Conservation (phyloP, 2,329 filamentous ascomycete species). For the Fusarium circinatum region DNA sequence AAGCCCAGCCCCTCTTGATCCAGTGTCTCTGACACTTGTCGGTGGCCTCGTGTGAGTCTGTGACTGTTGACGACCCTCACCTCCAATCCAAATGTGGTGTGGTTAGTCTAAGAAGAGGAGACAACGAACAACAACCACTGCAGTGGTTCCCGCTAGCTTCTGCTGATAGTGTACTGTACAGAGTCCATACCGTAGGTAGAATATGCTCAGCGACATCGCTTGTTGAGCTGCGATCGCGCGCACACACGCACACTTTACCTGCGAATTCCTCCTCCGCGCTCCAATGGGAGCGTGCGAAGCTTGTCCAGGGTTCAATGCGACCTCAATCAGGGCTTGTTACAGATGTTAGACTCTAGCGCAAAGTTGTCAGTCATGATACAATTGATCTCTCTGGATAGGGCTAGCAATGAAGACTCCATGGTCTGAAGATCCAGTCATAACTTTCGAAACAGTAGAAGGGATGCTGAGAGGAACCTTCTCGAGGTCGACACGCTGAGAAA, state of each 20-base stretch:
- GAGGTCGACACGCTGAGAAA: slow-evolving; percentile 14
- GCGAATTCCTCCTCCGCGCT: slow-evolving; percentile 20
- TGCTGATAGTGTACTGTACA: not conserved
- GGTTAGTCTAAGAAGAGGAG: slow-evolving; percentile 16
- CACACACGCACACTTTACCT: slow-evolving; percentile 32
- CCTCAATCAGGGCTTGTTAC: slow-evolving; percentile 32
- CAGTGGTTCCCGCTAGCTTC: slow-evolving; percentile 33
- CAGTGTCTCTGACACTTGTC: slow-evolving; percentile 26
- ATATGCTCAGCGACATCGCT: slow-evolving; percentile 32
- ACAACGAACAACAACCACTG: slow-evolving; percentile 17
- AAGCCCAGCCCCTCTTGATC: slow-evolving; percentile 39
- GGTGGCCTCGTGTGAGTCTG: slow-evolving; percentile 33
- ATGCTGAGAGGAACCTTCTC: slow-evolving; percentile 7
- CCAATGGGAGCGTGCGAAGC: slow-evolving; percentile 32
- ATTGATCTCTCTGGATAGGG: not conserved
- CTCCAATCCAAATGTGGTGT: slow-evolving; percentile 31
- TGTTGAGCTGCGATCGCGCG: slow-evolving; percentile 31
- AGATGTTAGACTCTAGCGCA: slow-evolving; percentile 25
- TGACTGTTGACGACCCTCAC: slow-evolving; percentile 36
- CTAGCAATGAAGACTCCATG: not conserved
- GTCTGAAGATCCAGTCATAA: slow-evolving; percentile 23
- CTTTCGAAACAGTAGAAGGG: not conserved
- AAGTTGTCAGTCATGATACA: slow-evolving; percentile 19
- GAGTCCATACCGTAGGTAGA: not conserved
- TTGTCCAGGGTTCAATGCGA: slow-evolving; percentile 33